Conservation (phyloP, 305 asterid genomes). For the Solanum hybrid region DNA sequence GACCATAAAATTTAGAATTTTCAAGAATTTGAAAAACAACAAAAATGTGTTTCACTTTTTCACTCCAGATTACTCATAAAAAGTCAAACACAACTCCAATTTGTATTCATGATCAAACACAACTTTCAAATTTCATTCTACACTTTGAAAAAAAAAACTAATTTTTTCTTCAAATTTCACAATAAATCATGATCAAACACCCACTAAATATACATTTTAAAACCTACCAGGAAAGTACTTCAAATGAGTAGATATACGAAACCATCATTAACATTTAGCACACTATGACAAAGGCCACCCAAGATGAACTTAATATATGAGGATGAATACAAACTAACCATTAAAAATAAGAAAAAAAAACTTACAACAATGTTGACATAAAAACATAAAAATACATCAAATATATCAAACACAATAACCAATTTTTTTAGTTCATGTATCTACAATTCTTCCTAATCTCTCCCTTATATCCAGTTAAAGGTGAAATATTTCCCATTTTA, state of each 20-base stretch:
- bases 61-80: too few relatives aligned
- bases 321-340: not conserved
- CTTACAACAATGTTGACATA: not conserved
- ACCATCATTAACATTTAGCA: not conserved
- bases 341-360: not conserved
- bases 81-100: not conserved
- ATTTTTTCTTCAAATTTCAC: not conserved
- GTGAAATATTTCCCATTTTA: slow-evolving; percentile 75
- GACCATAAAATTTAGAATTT: not conserved
- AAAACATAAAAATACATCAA: not conserved
- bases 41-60: too few relatives aligned
- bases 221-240: not conserved
- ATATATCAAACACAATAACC: not conserved
- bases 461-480: slow-evolving; percentile 25
- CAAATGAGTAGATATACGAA: not conserved
- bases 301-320: not conserved
- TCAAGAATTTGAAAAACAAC: not conserved
- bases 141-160: too few relatives aligned
- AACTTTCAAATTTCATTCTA: too few relatives aligned
- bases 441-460: not conserved
- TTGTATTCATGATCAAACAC: not conserved
- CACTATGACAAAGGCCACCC: not conserved
- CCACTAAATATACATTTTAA: not conserved
- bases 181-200: not conserved
- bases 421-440: not conserved